Evolutionary conservation across 768 basidiomycete genomes (phyloP).

Genomic region (Fomitopsis serialis): DNA sequence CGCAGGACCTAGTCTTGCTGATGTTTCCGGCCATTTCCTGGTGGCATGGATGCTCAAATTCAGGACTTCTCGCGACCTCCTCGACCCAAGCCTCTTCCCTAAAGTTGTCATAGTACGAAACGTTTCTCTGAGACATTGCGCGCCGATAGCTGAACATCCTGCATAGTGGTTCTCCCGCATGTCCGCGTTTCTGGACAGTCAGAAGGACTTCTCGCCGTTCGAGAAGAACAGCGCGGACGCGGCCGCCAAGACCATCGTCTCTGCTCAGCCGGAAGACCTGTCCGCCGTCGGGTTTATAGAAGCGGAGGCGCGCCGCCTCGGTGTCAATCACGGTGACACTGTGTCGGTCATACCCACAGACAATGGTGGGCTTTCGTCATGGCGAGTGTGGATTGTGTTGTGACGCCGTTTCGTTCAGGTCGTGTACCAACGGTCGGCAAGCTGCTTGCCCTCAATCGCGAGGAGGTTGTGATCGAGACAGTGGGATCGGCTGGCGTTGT

Average conservation of each 20-base stretch:
- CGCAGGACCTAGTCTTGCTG: conserved; percentile 43
- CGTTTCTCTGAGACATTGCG: conserved; percentile 7
- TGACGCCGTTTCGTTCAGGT: conserved; percentile 8
- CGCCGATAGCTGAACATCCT: conserved; percentile 17
- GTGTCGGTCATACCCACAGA: conserved; percentile 45
- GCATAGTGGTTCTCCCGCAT: conserved; percentile 44
- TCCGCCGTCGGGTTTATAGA: conserved; percentile 40
- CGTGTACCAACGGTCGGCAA: conserved; percentile 42
- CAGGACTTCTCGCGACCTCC: conserved; percentile 30
- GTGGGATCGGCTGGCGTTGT: conserved; percentile 30
- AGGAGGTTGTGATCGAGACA: conserved; percentile 46
- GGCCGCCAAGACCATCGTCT: conserved; percentile 38
- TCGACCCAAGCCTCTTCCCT: conserved; percentile 35
- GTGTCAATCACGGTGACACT: conserved; percentile 30
- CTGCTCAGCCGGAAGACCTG: conserved; percentile 33
- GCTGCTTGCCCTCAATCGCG: conserved; percentile 42
- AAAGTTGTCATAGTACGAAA: conserved; percentile 35
- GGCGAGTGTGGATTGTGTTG: too few species aligned
- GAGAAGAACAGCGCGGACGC: conserved; percentile 31
- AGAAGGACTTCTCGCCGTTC: conserved; percentile 19
- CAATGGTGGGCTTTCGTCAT: conserved; percentile 29
- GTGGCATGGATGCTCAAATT: conserved; percentile 35
- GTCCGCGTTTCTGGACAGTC: conserved; percentile 28
- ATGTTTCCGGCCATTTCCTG: conserved; percentile 47
- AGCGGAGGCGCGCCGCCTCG: conserved; percentile 37